A percentile compares a stretch with the other conserved stretches of the same genome.
These are phyloP conservation scores for Crithidia expoeki DNA, from an alignment of 208 protist species.

Conservation along the genomic window DNA sequence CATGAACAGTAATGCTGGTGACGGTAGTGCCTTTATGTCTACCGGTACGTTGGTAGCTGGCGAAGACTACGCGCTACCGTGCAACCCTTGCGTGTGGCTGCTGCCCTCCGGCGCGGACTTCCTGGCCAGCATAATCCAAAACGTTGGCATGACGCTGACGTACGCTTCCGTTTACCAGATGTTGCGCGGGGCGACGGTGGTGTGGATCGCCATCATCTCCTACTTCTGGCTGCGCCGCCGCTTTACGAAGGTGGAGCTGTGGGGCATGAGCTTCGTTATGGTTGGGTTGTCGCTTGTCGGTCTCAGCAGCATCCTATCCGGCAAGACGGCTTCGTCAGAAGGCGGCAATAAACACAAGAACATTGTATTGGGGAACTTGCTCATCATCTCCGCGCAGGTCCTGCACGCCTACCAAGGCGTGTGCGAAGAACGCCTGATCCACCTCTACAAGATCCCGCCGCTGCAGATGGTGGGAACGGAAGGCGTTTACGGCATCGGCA, in stretches of 20 bases:
- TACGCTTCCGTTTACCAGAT: conserved; percentile 93
- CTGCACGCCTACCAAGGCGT: conserved; percentile 91
- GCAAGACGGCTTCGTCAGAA: background rate
- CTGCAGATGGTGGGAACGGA: conserved; percentile 92
- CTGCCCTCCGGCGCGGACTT: conserved; percentile 79
- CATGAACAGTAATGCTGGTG: background rate
- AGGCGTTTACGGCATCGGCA: conserved; percentile 84
- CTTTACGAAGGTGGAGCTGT: conserved; percentile 71
- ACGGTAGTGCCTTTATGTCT: background rate
- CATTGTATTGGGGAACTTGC: conserved; percentile 68
- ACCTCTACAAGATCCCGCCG: conserved; percentile 69
- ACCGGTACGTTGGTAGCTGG: conserved; percentile 26
- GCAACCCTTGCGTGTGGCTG: conserved; percentile 66
- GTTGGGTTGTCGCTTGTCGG: conserved; percentile 75
- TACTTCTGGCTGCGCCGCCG: conserved; percentile 77
- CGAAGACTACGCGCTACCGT: conserved; percentile 50
- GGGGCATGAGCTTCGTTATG: conserved; percentile 65
- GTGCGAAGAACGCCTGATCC: conserved; percentile 84
- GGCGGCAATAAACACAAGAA: conserved; percentile 19
- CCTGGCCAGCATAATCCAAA: conserved; percentile 84
- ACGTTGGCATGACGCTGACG: conserved; percentile 87
- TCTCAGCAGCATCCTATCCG: conserved; percentile 43
- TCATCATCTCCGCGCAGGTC: conserved; percentile 87
- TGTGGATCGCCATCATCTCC: conserved; percentile 88
- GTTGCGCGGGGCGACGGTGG: conserved; percentile 89